Percentiles rank a stretch among this genome's conserved stretches.
phyloP scores from a whole-genome alignment of 495 filamentous ascomycete species.

The Aspergillus biplanus region DNA sequence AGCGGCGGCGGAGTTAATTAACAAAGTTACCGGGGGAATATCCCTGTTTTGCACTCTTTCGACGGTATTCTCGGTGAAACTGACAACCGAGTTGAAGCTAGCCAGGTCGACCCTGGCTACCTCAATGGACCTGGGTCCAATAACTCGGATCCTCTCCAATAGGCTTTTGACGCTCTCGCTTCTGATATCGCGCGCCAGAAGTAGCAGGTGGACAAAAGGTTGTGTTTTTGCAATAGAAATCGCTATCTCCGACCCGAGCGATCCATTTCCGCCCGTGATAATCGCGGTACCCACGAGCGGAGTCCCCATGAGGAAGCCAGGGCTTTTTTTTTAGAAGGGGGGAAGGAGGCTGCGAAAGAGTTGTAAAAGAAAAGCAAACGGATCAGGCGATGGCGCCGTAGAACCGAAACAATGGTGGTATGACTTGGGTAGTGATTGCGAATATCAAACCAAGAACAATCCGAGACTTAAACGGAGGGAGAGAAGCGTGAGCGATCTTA shows the following conservation, averaged over 20 bases:
- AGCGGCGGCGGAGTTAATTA: slow-evolving; percentile 46
- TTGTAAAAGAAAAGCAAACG: background rate
- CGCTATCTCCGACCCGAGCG: slow-evolving; percentile 44
- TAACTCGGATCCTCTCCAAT: slow-evolving; percentile 35
- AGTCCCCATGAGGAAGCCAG: slow-evolving; percentile 34
- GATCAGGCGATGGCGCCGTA: background rate
- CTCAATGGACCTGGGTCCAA: slow-evolving; percentile 47
- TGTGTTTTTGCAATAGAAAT: slow-evolving; percentile 44
- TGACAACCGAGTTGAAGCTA: slow-evolving; percentile 39
- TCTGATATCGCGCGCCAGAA: slow-evolving; percentile 40
- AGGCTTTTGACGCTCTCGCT: slow-evolving; percentile 36
- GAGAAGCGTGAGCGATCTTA: background rate
- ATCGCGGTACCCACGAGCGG: slow-evolving; percentile 46
- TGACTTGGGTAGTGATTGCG: background rate
- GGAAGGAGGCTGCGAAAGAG: background rate
- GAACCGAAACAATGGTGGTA: background rate
- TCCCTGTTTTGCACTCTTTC: slow-evolving; percentile 41
- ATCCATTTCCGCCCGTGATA: slow-evolving; percentile 47
- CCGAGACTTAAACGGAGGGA: background rate
- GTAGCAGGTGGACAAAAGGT: slow-evolving; percentile 42
- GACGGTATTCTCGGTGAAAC: slow-evolving; percentile 39
- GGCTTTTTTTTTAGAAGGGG: background rate
- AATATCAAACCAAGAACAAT: background rate
- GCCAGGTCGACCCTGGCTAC: slow-evolving; percentile 39
- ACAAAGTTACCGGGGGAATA: slow-evolving; percentile 40